Evolutionary conservation across 2,329 filamentous ascomycete genomes (phyloP), one percentile per base, ranked within the genome.

Genomic region (Podosphaera aphanis): DNA sequence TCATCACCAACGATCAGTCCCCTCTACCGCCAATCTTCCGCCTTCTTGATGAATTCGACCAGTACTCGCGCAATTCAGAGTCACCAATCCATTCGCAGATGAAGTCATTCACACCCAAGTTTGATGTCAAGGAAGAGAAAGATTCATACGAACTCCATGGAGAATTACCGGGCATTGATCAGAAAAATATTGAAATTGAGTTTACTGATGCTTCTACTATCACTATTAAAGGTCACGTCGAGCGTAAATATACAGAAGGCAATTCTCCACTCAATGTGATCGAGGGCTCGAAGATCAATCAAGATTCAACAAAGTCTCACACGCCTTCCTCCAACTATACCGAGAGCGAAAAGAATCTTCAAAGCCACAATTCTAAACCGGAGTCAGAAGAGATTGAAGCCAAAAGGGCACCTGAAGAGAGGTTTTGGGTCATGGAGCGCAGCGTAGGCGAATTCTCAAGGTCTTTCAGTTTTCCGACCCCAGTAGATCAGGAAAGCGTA

Each of bases 141-240:
- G 63, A 73, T 5, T 60, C 66, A 51, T 88, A 84, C 58, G 77
- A 88, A 62, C 76, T 88, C 18, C 74, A 86, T 55, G 83, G 82
- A 55, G 82, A 88, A 62, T 73, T 88, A 5, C 77, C 82, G 0
- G 83, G 83, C 46, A 67, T 86, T 54, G 71, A 72, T 50, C 80
- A 83, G 63, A 74, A 82, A 54, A 67, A 85, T 56, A 66, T 90
- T 56, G 66, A 70, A 58, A 80, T 88, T 58, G 81, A 88, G 58
- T 88, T 86, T 67, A 77, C 74, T 48, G 81, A 88, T 58, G 66
- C 70, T 37, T 77, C 82, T 63, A 85, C 79, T 15, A 64, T 88
- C 38, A 69, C 74, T 51, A 67, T 90, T 59, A 73, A 72, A 48
- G 83, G 83, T 56, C 73, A 68, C 51, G 69, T 74, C 47, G 80